phyloP scores from a whole-genome alignment of 179 eudicot species.

The Spergularia azorica region DNA sequence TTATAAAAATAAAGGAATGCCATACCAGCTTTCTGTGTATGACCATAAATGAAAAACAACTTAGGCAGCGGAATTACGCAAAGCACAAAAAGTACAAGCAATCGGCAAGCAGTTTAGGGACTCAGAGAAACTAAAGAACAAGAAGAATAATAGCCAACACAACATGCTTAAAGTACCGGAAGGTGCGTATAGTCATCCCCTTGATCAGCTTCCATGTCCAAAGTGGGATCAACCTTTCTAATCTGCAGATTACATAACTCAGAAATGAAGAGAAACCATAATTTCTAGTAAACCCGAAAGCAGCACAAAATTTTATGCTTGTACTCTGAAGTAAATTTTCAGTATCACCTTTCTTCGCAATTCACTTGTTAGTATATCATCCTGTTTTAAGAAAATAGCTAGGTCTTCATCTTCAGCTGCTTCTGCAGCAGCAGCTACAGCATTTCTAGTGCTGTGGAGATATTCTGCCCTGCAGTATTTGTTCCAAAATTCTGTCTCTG shows the following conservation, averaged over 20 bases:
- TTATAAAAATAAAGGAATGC: background rate
- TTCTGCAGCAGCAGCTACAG: constrained; percentile 95
- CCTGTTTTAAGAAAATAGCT: constrained; percentile 82
- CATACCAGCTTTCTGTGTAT: background rate
- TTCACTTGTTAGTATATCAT: constrained; percentile 81
- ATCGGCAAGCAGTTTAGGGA: background rate
- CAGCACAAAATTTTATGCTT: constrained; percentile 1
- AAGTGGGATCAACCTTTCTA: constrained; percentile 89
- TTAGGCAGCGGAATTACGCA: background rate
- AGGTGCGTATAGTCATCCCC: constrained; percentile 95
- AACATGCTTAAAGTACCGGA: constrained; percentile 54
- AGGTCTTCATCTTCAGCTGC: constrained; percentile 98
- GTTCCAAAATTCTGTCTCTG: constrained; percentile 92
- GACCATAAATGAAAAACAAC: constrained; percentile 1
- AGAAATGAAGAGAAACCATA: background rate
- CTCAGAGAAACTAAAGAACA: constrained; percentile 6
- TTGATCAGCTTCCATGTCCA: constrained; percentile 96
- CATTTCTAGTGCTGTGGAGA: constrained; percentile 88
- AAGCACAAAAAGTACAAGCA: background rate
- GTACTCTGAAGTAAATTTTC: background rate
- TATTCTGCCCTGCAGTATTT: constrained; percentile 96
- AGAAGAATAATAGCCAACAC: constrained; percentile 2
- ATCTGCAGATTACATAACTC: constrained; percentile 50
- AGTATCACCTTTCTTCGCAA: constrained; percentile 77
- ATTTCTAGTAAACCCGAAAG: constrained; percentile 9